Evolutionary conservation across 257 asterid species (phyloP).

Genomic region (Knoxia roxburghii): DNA sequence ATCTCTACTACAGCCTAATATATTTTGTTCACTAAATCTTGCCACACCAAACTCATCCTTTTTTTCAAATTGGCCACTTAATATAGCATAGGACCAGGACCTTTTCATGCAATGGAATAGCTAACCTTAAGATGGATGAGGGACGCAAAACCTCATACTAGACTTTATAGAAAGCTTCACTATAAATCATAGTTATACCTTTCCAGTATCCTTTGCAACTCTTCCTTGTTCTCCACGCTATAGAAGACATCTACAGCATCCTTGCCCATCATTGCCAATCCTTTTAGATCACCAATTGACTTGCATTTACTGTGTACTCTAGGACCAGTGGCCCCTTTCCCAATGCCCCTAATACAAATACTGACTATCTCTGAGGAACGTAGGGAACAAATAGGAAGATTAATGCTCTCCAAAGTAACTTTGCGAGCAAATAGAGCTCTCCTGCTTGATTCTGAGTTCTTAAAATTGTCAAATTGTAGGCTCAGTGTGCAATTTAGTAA

Average conservation of each 20-base stretch:
- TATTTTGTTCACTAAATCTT: background rate
- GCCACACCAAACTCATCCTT: background rate
- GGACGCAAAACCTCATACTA: background rate
- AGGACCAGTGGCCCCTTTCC: slow-evolving; percentile 23
- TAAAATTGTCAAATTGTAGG: slow-evolving; percentile 7
- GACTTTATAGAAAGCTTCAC: background rate
- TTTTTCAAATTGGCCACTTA: background rate
- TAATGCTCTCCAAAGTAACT: slow-evolving; percentile 24
- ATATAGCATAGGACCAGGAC: background rate
- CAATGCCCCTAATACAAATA: slow-evolving; percentile 41
- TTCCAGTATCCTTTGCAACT: slow-evolving; percentile 30
- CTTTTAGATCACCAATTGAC: slow-evolving; percentile 38
- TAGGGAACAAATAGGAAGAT: slow-evolving; percentile 23
- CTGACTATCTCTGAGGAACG: slow-evolving; percentile 25
- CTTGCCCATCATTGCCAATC: slow-evolving; percentile 38
- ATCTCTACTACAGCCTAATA: background rate
- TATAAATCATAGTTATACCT: slow-evolving; percentile 12
- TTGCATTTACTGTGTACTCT: slow-evolving; percentile 35
- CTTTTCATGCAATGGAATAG: background rate
- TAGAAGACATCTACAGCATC: slow-evolving; percentile 36
- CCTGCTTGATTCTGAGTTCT: slow-evolving; percentile 37
- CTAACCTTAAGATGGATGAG: background rate
- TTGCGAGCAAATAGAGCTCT: slow-evolving; percentile 34
- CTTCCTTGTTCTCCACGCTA: slow-evolving; percentile 27
- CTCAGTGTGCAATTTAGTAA: slow-evolving; percentile 8